Conservation (phyloP, 1,284 basidiomycete genomes). For the Cryptococcus depauperatus region DNA sequence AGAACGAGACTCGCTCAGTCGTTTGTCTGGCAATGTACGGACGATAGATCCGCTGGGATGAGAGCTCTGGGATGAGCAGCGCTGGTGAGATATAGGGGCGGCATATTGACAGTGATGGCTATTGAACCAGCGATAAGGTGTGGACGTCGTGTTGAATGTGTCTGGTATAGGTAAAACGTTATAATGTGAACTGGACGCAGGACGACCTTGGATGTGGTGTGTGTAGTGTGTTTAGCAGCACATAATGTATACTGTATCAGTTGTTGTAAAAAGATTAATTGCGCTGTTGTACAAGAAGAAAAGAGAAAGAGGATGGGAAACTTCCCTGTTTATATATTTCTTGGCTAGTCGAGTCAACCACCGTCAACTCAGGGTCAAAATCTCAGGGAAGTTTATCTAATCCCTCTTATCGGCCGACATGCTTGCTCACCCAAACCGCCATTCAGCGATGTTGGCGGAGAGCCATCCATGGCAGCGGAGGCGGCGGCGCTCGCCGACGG, state of each 20-base stretch:
- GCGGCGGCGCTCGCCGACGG: no score
- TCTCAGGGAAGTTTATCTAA: no score
- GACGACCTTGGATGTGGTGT: constrained; percentile 3
- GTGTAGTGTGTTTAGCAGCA: constrained; percentile 8
- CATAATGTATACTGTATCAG: constrained; percentile 7
- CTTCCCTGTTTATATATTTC: constrained; percentile 3
- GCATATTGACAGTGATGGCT: constrained; percentile 5
- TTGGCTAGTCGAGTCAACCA: neutral
- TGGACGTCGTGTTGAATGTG: constrained; percentile 12
- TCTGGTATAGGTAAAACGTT: neutral
- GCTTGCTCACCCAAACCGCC: no score
- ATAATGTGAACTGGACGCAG: neutral
- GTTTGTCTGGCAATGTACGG: neutral
- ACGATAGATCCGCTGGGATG: neutral
- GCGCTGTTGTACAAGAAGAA: constrained; percentile 1
- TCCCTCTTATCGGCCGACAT: no score
- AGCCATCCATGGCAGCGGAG: no score
- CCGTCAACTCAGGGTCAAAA: neutral
- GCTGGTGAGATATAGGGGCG: neutral
- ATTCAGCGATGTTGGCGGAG: no score
- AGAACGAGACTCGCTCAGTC: neutral
- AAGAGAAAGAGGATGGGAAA: constrained; percentile 4
- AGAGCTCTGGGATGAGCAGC: neutral
- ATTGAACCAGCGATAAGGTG: constrained; percentile 1
- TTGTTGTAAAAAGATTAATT: neutral